Base-by-base conservation (phyloP, 2,329 filamentous ascomycete species). In the Exophiala lecanii-corni region DNA sequence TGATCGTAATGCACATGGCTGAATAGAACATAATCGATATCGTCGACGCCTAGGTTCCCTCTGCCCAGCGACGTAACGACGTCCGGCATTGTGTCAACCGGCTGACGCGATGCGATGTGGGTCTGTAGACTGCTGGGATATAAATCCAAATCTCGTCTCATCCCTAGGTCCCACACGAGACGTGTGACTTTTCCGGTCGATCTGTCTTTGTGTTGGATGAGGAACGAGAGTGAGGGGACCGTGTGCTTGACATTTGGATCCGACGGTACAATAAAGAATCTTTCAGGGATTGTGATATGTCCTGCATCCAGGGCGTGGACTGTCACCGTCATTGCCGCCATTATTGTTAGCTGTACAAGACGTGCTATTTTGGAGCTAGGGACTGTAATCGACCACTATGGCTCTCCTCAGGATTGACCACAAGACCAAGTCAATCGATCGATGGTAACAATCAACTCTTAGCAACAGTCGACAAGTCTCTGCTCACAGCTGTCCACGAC, bases 21-120 rank as follows among this genome's bases (percentile, higher is more conserved):
- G 41, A 65, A 64, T 10, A 70, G 58, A 5, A 70, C 58, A 43
- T 58, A 62, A 49, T 70, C 65, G 16, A 70, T 66, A 35, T 70
- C 63, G 10, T 57, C 46, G 2, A 63, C 56, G 1, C 36, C 48
- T 13, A 71, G 39, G 1, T 64, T 62, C 2, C 66, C 65, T 37
- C 43, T 53, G 16, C 56, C 59, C 3, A 71, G 57, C 34, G 60
- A 65, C 18, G 59, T 45, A 6, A 57, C 45, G 3, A 56, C 54
- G 39, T 59, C 57, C 5, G 58, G 59, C 12, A 52, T 32, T 3
- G 51, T 55, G 4, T 43, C 36, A 13, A 59, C 36, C 7, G 59
- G 61, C 9, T 51, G 36, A 6, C 60, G 47, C 9, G 54, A 57
- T 21, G 26, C 43, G 4, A 57, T 16, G 44, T 62, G 61, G 7